Evolutionary conservation across 805 yeast genomes (phyloP), one percentile per base, ranked within the genome.

Genomic region (Maudiozyma barnettii): DNA sequence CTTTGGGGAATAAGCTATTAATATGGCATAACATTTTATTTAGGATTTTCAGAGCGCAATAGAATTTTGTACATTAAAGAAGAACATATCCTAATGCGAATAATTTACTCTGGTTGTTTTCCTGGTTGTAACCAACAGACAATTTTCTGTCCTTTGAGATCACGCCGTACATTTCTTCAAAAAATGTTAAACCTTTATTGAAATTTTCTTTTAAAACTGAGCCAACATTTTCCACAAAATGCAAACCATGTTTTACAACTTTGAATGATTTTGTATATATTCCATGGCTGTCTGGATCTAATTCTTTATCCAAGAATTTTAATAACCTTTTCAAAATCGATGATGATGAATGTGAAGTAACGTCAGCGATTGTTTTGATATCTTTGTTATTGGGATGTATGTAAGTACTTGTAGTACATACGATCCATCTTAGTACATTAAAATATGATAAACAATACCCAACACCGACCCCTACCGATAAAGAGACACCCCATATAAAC

Each of bases 401-500:
- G 13, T n/a, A 19, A 1, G 20, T 36, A 10, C 14, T 36, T 16
- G 35, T 36, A 20, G 41, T 42, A 23, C 37, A 14, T 10, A 38
- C 20, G 13, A 39, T n/a, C 23, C 37, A 39, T 4, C 41, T 22
- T 21, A 20, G 5, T 2, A 59, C 52, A 21, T 52, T 50, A 35
- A 54, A 49, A 43, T 54, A 55, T 12, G 64, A 55, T 21, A 62
- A 43, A 47, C 57, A 61, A 44, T 56, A 61, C 2, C 66, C 65
- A 9, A 61, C 51, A 4, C 67, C 66, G 14, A 61, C 57, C 13
- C 67, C 66, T 1, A 60, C 51, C 1, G 64, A 54, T 8, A 61
- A 41, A 7, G 67, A 61, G 5, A 61, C 45, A 3, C 63, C 59
- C 61, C 61, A 59, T 12, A 56, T 30, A 19, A 49, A 22, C 52